These are phyloP conservation scores for Candida dendrica DNA, from an alignment of 805 yeast genomes.

Conservation along the genomic window DNA sequence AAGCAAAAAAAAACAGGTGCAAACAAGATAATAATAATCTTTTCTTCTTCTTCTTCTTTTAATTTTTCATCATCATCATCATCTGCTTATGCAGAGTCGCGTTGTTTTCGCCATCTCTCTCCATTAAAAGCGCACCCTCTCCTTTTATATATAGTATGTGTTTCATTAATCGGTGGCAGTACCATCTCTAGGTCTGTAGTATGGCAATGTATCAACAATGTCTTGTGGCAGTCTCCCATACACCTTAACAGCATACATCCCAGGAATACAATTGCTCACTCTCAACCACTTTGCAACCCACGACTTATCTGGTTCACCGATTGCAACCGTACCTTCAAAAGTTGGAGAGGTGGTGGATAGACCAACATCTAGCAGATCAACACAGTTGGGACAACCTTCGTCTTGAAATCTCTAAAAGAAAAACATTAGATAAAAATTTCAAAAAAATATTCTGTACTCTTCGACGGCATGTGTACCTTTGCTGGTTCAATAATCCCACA, in stretches of 20 bases:
- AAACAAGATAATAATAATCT: no score
- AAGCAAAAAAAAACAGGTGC: no score
- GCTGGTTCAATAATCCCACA: slow-evolving; percentile 89
- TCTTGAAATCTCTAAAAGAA: slow-evolving; percentile 53
- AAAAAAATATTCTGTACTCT: no score
- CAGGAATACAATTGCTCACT: slow-evolving; percentile 81
- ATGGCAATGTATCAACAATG: slow-evolving; percentile 62
- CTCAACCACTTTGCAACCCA: slow-evolving; percentile 98
- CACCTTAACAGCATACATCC: slow-evolving; percentile 89
- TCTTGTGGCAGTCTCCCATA: slow-evolving; percentile 89
- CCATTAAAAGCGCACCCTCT: no score
- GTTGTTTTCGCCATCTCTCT: no score
- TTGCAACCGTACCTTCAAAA: slow-evolving; percentile 90
- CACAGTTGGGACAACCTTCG: slow-evolving; percentile 96
- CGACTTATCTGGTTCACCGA: slow-evolving; percentile 75
- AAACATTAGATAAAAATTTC: no score
- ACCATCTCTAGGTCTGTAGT: slow-evolving; percentile 94
- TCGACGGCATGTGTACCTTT: slow-evolving; percentile 28
- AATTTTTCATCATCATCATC: no score
- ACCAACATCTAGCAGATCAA: slow-evolving; percentile 77
- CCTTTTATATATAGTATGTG: neutral
- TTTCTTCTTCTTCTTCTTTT: no score
- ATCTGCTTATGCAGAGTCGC: no score
- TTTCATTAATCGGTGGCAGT: slow-evolving; percentile 50
- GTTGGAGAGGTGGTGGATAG: slow-evolving; percentile 90